A percentile compares a stretch with the other conserved stretches of the same genome.
phyloP scores from a whole-genome alignment of 108 stramenopile genomes.

The Aurantiochytrium sp. region DNA sequence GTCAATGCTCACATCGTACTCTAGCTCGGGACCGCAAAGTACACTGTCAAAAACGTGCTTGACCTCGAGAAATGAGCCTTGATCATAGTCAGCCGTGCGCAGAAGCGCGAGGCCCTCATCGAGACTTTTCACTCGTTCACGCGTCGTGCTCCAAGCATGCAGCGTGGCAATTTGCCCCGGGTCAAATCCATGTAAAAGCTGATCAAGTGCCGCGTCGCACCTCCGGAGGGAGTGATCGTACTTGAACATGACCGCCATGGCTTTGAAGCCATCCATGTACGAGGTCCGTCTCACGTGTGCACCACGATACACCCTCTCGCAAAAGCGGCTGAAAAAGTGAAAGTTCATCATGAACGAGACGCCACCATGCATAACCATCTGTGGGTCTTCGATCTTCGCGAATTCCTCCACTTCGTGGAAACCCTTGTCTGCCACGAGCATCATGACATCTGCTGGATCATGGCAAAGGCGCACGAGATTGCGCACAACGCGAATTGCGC shows the following conservation, averaged over 20 bases:
- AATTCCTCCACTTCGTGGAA: neutral
- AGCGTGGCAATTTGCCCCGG: neutral
- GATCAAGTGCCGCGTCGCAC: neutral
- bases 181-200: neutral
- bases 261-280: neutral
- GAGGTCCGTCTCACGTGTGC: neutral
- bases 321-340: neutral
- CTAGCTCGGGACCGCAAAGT: no score
- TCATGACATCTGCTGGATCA: neutral
- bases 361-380: neutral
- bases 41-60: neutral
- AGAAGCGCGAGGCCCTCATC: neutral
- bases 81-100: neutral
- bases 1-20: neutral
- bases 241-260: neutral
- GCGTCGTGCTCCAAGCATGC: neutral
- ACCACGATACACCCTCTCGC: neutral
- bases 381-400: neutral
- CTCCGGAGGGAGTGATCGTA: neutral
- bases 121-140: neutral
- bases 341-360: constrained; percentile 10
- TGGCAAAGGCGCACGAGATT: neutral
- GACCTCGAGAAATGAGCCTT: neutral
- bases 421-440: neutral
- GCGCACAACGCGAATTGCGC: neutral